Base-by-base conservation (phyloP, 75 land plant species). In the Picea sitchensis region DNA sequence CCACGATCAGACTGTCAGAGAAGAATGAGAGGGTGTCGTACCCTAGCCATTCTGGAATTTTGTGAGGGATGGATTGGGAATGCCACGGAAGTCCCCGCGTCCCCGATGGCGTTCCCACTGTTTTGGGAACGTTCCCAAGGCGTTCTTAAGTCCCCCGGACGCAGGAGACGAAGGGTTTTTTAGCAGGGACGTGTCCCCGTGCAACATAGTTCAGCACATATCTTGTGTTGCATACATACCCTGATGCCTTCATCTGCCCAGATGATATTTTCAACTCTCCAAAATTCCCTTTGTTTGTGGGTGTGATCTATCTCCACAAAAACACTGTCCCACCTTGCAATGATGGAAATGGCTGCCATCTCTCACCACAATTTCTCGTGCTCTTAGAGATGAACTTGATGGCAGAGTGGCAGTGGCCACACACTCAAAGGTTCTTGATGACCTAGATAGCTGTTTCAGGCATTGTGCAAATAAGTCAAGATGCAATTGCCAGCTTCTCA, bases 401-500 rank as follows among this genome's bases (percentile, higher is more conserved):
- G 44, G 80, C 85, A n/a, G 65, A 73, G 34, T 87, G 88, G 60
- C 91, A 90, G 67, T 90, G 87, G 60, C 60, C 78, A 51, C 89
- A 84, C 88, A 87, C 87, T 58, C 87, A 76, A 20, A 90, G 69
- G 61, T 90, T 90, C n/a, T 80, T 84, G 14, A 63, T 59, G 56
- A 87, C 77, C 32, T 83, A 75, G 15, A 90, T 74, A 11, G 82
- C 20, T 59, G 81, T 75, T 83, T 2, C 64, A 54, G 30, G 68
- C 71, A 57, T 82, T 26, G 26, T 87, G 57, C 81, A 78, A 11
- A 90, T 54, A 9, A 90, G 80, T 57, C 78, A 81, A 82, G 77
- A 90, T 5, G 92, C 87, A 44, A 87, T 83, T 5, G 92, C 92
- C 34, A 90, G 21, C 81, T 90, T 90, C 82, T 90, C 89, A 34